Evolutionary conservation across 1,139 yeast genomes (phyloP).

Genomic region (Candida tetrigidarum): DNA sequence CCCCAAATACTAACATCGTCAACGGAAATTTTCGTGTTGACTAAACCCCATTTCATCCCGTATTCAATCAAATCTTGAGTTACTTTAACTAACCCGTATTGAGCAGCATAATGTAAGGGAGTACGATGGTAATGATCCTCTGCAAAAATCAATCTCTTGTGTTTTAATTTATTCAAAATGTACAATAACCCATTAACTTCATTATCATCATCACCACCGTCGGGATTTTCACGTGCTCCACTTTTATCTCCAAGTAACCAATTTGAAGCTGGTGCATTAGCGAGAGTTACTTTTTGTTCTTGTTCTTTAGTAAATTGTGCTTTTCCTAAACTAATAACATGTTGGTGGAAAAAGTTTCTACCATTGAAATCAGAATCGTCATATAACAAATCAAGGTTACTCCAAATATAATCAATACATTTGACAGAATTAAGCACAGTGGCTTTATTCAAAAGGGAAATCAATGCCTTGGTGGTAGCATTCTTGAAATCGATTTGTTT

Average conservation of each 20-base stretch:
- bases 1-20: constrained; percentile 73
- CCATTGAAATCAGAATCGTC: constrained; percentile 80
- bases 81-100: constrained; percentile 76
- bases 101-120: constrained; percentile 90
- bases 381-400: constrained; percentile 25
- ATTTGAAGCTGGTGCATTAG: constrained; percentile 39
- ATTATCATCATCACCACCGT: too few relatives aligned
- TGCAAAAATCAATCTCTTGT: constrained; percentile 57
- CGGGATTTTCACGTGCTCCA: too few relatives aligned
- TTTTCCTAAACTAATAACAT: constrained; percentile 77
- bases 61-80: constrained; percentile 59
- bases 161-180: constrained; percentile 30
- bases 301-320: constrained; percentile 32
- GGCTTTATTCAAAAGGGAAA: constrained; percentile 67
- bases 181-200: constrained; percentile 28
- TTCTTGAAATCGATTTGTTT: constrained; percentile 21
- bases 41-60: constrained; percentile 32
- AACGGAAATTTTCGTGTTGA: constrained; percentile 50
- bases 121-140: constrained; percentile 80
- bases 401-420: constrained; percentile 61
- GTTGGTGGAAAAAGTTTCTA: constrained; percentile 84
- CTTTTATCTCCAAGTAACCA: constrained; percentile 27
- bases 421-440: constrained; percentile 52
- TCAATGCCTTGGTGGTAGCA: constrained; percentile 43
- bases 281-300: constrained; percentile 25